Conservation (phyloP, 1,284 basidiomycete species). For the Vanrija humicola region DNA sequence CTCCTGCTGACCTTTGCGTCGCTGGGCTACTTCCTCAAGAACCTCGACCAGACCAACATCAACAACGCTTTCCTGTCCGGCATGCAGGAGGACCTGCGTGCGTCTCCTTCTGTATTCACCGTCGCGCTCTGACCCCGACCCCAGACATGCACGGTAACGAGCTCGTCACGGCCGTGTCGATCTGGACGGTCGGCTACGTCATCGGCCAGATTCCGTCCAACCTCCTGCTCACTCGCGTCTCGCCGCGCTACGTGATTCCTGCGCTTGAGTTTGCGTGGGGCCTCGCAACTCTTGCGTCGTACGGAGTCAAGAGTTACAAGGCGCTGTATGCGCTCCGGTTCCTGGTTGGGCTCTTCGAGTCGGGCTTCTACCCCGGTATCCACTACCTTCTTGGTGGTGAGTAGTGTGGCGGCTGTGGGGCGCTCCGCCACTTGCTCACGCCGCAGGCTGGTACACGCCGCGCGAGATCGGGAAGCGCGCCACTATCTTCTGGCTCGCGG, state of each 20-base stretch:
- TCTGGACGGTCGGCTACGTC: slow-evolving; percentile 42
- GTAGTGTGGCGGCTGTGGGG: too few relatives aligned
- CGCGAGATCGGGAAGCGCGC: slow-evolving; percentile 40
- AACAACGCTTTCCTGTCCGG: slow-evolving; percentile 30
- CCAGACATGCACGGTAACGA: slow-evolving; percentile 33
- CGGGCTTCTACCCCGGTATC: slow-evolving; percentile 38
- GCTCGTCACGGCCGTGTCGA: slow-evolving; percentile 33
- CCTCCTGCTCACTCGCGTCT: slow-evolving; percentile 36
- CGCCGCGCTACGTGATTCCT: slow-evolving; percentile 36
- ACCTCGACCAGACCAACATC: slow-evolving; percentile 35
- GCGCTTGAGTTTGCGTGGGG: slow-evolving; percentile 40
- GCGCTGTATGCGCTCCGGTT: slow-evolving; percentile 32
- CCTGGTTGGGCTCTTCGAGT: slow-evolving; percentile 35
- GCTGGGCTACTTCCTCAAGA: slow-evolving; percentile 38
- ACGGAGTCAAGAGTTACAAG: slow-evolving; percentile 23
- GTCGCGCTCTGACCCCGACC: slow-evolving; percentile 5
- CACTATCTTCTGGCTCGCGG: slow-evolving; percentile 39
- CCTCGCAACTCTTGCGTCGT: slow-evolving; percentile 31
- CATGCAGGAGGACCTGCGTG: slow-evolving; percentile 14
- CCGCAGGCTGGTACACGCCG: slow-evolving; percentile 38
- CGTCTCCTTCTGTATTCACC: neutral
- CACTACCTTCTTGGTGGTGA: slow-evolving; percentile 31
- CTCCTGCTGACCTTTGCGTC: slow-evolving; percentile 38
- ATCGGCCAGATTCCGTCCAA: slow-evolving; percentile 41
- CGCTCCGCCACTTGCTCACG: neutral